These are phyloP conservation scores for Coniochaeta hoffmannii DNA, from an alignment of 2,329 filamentous ascomycete genomes.

Conservation along the genomic window DNA sequence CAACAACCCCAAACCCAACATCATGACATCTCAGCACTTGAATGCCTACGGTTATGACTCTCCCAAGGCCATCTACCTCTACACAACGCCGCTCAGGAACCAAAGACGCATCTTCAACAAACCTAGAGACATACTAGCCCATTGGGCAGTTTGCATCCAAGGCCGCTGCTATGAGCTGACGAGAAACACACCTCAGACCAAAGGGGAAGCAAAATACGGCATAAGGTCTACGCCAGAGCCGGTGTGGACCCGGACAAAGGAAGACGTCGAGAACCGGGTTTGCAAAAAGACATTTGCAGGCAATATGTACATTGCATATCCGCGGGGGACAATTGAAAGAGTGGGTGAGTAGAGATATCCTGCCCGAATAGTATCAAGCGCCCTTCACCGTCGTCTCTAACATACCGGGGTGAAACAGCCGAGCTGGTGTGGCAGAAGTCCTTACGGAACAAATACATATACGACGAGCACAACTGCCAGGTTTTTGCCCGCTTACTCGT, in stretches of 20 bases:
- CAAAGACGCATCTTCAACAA: conserved; percentile 5
- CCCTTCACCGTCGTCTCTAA: too few species aligned
- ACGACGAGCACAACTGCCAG: conserved; percentile 9
- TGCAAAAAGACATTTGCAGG: background rate
- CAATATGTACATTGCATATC: background rate
- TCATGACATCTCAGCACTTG: too few species aligned
- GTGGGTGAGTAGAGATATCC: too few species aligned
- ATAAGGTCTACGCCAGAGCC: too few species aligned
- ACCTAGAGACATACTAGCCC: conserved; percentile 3
- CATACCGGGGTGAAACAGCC: conserved; percentile 4
- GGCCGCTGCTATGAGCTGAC: conserved; percentile 6
- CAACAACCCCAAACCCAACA: too few species aligned
- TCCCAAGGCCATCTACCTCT: too few species aligned
- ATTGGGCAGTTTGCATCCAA: conserved; percentile 7
- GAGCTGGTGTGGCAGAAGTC: conserved; percentile 3
- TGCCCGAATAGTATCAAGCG: too few species aligned
- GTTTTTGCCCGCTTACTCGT: conserved; percentile 8
- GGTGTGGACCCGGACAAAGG: too few species aligned
- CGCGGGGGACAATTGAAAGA: background rate
- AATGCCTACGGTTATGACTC: too few species aligned
- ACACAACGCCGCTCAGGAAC: conserved; percentile 28
- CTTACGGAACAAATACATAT: conserved; percentile 5
- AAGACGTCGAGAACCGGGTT: background rate
- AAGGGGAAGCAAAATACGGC: background rate
- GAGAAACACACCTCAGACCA: background rate